Percentiles rank a stretch among this genome's conserved stretches.
These are phyloP conservation scores for Penicillium simplicissimum DNA, from an alignment of 495 filamentous ascomycete species.

Conservation along the genomic window DNA sequence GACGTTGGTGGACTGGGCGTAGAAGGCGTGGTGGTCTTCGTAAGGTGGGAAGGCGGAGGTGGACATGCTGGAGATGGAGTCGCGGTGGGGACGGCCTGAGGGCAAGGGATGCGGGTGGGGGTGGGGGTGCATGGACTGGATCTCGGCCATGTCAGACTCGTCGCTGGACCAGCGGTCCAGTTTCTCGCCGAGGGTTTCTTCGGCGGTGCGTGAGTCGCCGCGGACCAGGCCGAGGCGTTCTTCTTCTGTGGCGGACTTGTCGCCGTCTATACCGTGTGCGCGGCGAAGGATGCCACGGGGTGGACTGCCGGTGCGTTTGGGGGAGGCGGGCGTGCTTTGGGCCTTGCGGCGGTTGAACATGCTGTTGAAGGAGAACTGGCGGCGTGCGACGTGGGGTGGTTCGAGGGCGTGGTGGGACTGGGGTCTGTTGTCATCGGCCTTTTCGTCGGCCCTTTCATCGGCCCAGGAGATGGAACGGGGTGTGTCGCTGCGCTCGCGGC, in stretches of 20 bases:
- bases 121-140: conserved; percentile 23
- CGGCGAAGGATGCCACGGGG: conserved; percentile 45
- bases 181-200: conserved; percentile 37
- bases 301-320: conserved; percentile 30
- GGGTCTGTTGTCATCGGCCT: conserved; percentile 22
- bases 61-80: conserved; percentile 35
- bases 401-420: conserved; percentile 19
- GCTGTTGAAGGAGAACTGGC: conserved; percentile 91
- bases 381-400: conserved; percentile 44
- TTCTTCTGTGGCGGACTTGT: conserved; percentile 73
- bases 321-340: conserved; percentile 31
- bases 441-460: conserved; percentile 32
- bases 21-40: conserved; percentile 32
- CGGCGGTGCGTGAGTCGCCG: conserved; percentile 56
- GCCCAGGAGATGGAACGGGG: conserved; percentile 36
- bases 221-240: conserved; percentile 84
- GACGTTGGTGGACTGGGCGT: conserved; percentile 10
- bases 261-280: conserved; percentile 39
- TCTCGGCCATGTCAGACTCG: conserved; percentile 29
- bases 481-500: conserved; percentile 37
- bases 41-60: conserved; percentile 38
- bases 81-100: conserved; percentile 23
- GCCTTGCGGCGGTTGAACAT: conserved; percentile 60
- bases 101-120: background rate
- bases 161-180: conserved; percentile 33